Evolutionary conservation across 768 basidiomycete genomes (phyloP), one percentile per base, ranked within the genome.

Genomic region (Boletus eberwhitei): DNA sequence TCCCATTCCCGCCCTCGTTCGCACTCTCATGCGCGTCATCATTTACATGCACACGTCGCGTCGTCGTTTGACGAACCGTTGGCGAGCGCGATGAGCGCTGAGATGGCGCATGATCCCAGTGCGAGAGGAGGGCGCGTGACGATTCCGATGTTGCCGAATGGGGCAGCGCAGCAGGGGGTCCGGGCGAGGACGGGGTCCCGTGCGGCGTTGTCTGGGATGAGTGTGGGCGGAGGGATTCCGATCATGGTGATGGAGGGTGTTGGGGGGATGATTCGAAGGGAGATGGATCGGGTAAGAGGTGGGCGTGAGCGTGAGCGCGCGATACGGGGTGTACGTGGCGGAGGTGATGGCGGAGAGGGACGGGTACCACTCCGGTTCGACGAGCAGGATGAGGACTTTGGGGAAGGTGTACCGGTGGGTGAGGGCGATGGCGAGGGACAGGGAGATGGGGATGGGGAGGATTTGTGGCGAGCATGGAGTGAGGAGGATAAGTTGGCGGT

Each of bases 131-230:
- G 77, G 83, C 32, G 50, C 0, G 46, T 35, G 26, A 52, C 34
- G 45, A 77, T 93, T 2, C 93, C 93, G 0, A 90, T 90, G 83
- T 77, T 87, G 36, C 92, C 91, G 0, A 94, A 94, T 59, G 90
- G 90, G 17, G 65, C 67, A 1, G 63, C 70, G 5, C 64, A 56
- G 24, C 64, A 66, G 42, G 48, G 52, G 1, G 40, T 14, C 1
- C 43, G 59, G 0, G 22, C 43, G 24, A 44, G 45, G 40, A 31
- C 52, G 26, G 55, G 55, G 29, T 56, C 60, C 26, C 59, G 63
- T 8, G 44, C 42, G 3, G 57, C 57, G n/a, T 22, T 63, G 8
- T 63, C 63, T 29, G 57, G 60, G 17, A 55, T 66, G 58, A 36
- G 37, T 8, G 55, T 63, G 57, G 47, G 57, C 6, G 52, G 54